Conservation (phyloP, 1,139 yeast species). For the Scheffersomyces insectosa region DNA sequence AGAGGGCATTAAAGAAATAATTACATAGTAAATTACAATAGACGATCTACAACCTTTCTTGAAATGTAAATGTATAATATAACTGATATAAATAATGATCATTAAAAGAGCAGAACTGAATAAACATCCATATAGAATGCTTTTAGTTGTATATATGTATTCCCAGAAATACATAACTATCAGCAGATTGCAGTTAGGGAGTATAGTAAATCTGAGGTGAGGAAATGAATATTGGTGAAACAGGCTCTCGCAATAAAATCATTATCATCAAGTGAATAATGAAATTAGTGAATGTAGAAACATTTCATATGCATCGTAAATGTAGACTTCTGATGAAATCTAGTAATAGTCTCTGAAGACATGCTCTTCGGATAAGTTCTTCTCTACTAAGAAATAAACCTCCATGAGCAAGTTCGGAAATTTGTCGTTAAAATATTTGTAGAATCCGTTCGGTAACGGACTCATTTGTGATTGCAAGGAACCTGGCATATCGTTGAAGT, state of each 20-base stretch:
- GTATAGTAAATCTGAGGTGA: too few relatives aligned
- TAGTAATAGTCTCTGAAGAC: conserved; percentile 55
- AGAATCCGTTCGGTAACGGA: conserved; percentile 82
- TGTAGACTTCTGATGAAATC: conserved; percentile 2
- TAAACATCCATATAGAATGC: too few relatives aligned
- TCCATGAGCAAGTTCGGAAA: conserved; percentile 82
- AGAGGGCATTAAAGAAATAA: conserved; percentile 2
- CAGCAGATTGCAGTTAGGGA: too few relatives aligned
- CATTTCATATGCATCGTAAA: conserved; percentile 5
- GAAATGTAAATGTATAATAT: too few relatives aligned
- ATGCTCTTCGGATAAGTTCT: conserved; percentile 60
- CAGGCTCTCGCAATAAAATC: too few relatives aligned
- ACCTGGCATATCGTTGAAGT: conserved; percentile 83
- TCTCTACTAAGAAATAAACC: conserved; percentile 64
- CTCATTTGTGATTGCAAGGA: conserved; percentile 63
- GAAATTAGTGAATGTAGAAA: neutral
- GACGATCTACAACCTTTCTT: too few relatives aligned
- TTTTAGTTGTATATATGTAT: too few relatives aligned
- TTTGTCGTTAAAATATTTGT: conserved; percentile 66
- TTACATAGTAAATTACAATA: neutral
- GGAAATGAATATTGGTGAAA: too few relatives aligned
- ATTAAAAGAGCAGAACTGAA: too few relatives aligned
- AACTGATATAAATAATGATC: too few relatives aligned
- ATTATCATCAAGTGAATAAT: too few relatives aligned
- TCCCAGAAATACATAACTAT: too few relatives aligned